phyloP scores from a whole-genome alignment of 106 monocot species.

The Iris macrosiphon region DNA sequence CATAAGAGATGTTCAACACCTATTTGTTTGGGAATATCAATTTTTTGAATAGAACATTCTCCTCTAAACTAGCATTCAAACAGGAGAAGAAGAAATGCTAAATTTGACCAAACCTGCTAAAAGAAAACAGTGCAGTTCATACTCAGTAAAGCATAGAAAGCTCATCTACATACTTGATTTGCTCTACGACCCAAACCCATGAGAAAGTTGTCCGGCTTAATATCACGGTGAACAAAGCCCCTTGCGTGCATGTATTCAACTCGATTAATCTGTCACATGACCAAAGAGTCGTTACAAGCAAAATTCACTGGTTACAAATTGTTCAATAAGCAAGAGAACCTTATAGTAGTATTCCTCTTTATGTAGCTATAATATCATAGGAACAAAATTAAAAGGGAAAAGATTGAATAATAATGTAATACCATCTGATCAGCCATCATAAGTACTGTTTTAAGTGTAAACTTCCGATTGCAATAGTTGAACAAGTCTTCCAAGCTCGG shows the following conservation, averaged over 20 bases:
- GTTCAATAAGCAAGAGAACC: no score
- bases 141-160: no score
- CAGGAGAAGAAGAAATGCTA: no score
- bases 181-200: conserved; percentile 42
- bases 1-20: no score
- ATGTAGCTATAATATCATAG: background rate
- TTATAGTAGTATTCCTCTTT: background rate
- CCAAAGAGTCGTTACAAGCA: conserved; percentile 16
- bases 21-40: no score
- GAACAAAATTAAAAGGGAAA: background rate
- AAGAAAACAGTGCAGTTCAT: no score
- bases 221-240: conserved; percentile 45
- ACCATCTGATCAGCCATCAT: conserved; percentile 45
- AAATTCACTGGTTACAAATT: no score
- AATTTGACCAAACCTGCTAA: no score
- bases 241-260: conserved; percentile 38
- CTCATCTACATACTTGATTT: conserved; percentile 41
- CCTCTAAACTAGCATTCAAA: no score
- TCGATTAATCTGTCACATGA: conserved; percentile 38
- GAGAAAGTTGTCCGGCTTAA: conserved; percentile 52
- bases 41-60: no score
- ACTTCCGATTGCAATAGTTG: conserved; percentile 34
- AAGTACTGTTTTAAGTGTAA: conserved; percentile 36
- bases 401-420: background rate
- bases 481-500: conserved; percentile 48